Percentiles rank a stretch among this genome's conserved stretches.
Conservation (phyloP, 192 early-diverging fungal genomes). For the Hyaloraphidium curvatum region DNA sequence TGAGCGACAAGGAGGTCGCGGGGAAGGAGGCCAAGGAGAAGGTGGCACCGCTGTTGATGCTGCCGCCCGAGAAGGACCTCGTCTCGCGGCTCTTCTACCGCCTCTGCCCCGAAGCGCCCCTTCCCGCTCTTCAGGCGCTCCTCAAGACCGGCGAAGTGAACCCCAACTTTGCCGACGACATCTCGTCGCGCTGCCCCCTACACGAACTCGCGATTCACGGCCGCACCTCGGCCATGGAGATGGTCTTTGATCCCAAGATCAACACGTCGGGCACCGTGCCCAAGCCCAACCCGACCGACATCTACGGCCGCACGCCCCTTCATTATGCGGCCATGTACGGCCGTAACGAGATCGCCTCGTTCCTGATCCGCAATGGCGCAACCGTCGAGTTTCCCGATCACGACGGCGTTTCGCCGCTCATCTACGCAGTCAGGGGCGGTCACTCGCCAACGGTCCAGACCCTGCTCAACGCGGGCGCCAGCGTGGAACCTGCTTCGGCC, state of each 20-base stretch:
- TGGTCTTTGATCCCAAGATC: too few species aligned
- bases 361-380: conserved; percentile 13
- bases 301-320: conserved; percentile 70
- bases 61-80: conserved; percentile 24
- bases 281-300: conserved; percentile 33
- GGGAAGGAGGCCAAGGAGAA: too few species aligned
- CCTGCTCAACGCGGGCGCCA: conserved; percentile 43
- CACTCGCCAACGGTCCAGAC: conserved; percentile 54
- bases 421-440: conserved; percentile 71
- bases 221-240: conserved; percentile 39
- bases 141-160: conserved; percentile 49
- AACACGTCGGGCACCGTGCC: conserved; percentile 5
- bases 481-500: conserved; percentile 34
- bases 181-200: conserved; percentile 71
- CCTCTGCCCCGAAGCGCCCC: conserved; percentile 31
- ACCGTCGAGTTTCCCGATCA: conserved; percentile 52
- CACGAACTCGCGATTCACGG: conserved; percentile 81
- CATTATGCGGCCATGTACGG: conserved; percentile 95
- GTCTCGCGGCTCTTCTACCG: conserved; percentile 58
- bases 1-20: too few species aligned
- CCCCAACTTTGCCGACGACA: conserved; percentile 72
- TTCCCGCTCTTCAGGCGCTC: conserved; percentile 35
- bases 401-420: conserved; percentile 72
- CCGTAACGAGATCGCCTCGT: conserved; percentile 25
- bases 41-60: too few species aligned